Evolutionary conservation across 192 early-diverging fungal species (phyloP).

Genomic region (Backusella tuberculispora): DNA sequence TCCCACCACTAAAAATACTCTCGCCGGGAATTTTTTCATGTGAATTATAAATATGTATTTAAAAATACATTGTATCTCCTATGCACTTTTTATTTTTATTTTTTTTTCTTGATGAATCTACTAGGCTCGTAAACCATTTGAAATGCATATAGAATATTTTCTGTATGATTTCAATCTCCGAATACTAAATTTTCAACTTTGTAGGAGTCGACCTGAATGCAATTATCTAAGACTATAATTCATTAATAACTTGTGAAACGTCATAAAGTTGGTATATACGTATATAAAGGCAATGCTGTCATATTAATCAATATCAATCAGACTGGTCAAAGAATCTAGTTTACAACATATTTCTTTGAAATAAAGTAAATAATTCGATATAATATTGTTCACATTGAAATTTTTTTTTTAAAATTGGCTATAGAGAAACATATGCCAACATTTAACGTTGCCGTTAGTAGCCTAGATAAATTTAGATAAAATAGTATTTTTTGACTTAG

Average conservation of each 20-base stretch:
- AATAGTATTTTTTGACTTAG: neutral
- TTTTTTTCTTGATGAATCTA: neutral
- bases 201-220: neutral
- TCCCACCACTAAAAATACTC: neutral
- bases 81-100: no score
- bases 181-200: neutral
- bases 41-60: neutral
- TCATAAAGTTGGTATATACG: neutral
- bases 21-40: neutral
- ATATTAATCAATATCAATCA: constrained; percentile 4
- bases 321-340: neutral
- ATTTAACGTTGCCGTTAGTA: neutral
- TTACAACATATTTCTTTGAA: neutral
- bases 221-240: neutral
- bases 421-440: neutral
- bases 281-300: neutral
- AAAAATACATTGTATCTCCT: constrained; percentile 1
- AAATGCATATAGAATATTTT: neutral
- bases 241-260: constrained; percentile 8
- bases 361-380: neutral
- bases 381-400: neutral
- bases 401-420: neutral
- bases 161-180: neutral
- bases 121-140: neutral
- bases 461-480: constrained; percentile 3